Conservation (phyloP, 2,329 filamentous ascomycete genomes). For the Monosporascus sp. region DNA sequence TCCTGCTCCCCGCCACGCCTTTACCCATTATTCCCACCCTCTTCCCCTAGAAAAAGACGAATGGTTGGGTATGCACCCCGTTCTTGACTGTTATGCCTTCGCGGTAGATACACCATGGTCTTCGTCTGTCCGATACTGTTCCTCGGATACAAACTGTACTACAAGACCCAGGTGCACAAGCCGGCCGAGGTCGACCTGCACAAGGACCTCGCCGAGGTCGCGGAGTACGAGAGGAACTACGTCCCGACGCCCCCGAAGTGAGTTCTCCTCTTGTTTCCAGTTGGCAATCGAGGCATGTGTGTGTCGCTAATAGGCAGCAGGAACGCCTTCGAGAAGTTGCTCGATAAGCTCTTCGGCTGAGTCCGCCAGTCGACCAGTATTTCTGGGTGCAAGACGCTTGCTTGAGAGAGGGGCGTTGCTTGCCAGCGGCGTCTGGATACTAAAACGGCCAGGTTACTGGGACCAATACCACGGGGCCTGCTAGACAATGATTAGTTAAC, state of each 20-base stretch:
- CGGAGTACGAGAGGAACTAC: constrained; percentile 60
- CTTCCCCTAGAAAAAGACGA: neutral
- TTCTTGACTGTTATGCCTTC: no score
- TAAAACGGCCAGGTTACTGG: no score
- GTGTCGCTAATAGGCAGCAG: constrained; percentile 2
- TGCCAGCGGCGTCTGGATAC: no score
- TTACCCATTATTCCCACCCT: neutral
- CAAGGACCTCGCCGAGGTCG: constrained; percentile 59
- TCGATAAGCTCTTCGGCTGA: constrained; percentile 19
- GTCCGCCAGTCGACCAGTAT: no score
- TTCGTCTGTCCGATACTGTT: constrained; percentile 65
- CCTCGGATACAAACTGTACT: constrained; percentile 64
- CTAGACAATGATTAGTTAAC: no score
- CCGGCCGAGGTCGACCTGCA: constrained; percentile 57
- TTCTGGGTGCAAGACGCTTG: no score
- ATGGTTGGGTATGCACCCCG: no score
- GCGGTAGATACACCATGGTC: constrained; percentile 61
- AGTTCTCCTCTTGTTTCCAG: constrained; percentile 12
- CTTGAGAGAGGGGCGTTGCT: no score
- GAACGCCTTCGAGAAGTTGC: constrained; percentile 17
- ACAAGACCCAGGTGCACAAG: constrained; percentile 53
- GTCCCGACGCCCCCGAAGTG: constrained; percentile 48
- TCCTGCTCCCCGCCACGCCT: constrained; percentile 4
- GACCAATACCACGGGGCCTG: no score
- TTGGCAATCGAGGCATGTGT: no score